Evolutionary conservation across 2,329 filamentous ascomycete genomes (phyloP), one percentile per base, ranked within the genome.

Genomic region (Trichoderma atroviride): DNA sequence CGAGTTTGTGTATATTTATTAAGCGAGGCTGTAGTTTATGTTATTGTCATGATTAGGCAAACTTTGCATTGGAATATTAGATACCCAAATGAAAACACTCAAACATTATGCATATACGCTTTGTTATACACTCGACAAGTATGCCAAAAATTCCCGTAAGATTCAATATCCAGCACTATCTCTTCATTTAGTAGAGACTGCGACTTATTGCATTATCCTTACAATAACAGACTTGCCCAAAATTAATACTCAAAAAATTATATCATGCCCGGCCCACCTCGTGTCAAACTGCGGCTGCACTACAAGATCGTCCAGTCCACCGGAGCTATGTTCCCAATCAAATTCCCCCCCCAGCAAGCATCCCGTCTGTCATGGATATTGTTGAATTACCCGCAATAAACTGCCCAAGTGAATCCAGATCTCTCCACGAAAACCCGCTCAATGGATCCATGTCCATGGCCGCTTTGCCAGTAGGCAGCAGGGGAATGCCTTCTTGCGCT

Each of bases 1-100:
- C 69, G 88, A 91, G 74, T 91, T 91, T 78, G 83, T 90, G 16
- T 90, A 88, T 77, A 83, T 89, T 58, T 88, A 88, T 73, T 88
- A 76, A 63, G 59, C 59, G 57, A 19, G 13, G 24, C 22, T 59
- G 27, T 27, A 27, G 27, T 27, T 27, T 4, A 27, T 27, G 27
- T 27, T 27, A 27, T 27, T 27, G 27, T 4, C 27, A 27, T 27
- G 4, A 4, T 27, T 27, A 4, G 27, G 27, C 27, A 10, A 40
- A 40, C 14, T 40, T 40, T 40, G 14, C 37, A 40, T 40, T 27
- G 27, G 27, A 27, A 27, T 16, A 4, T 40, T 40, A 40, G 37
- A 40, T 40, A 40, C 37, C 37, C 37, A 6, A 13, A 40, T 40
- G 5, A 40, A 40, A 40, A 40, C 37, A 40, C 14, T 16, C 6